These are phyloP conservation scores for Cystobasidium tubakii DNA, from an alignment of 768 basidiomycete genomes.

Conservation along the genomic window DNA sequence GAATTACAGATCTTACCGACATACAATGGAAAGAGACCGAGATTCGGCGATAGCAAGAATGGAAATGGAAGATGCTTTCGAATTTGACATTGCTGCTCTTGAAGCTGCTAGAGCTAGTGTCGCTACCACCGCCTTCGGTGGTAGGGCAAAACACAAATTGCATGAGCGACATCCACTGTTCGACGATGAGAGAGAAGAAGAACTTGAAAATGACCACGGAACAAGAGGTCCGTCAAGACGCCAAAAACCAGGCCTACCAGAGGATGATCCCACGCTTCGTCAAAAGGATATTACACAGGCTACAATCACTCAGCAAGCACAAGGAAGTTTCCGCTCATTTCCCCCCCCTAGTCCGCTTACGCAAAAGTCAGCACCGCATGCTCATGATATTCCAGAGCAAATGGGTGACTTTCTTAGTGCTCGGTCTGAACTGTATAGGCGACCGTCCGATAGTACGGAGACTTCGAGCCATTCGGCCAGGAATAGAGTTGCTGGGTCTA, in stretches of 20 bases:
- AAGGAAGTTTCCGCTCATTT: background rate
- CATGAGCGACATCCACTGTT: background rate
- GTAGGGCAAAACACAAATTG: background rate
- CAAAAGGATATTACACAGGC: background rate
- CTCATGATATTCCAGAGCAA: background rate
- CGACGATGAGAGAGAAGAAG: conserved; percentile 7
- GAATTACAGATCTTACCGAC: conserved; percentile 35
- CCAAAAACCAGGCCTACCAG: background rate
- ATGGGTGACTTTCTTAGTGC: too few species aligned
- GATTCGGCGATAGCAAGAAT: conserved; percentile 31
- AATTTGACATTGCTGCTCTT: background rate
- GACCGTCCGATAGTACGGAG: background rate
- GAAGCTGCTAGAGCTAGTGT: conserved; percentile 1
- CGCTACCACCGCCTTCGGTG: conserved; percentile 9
- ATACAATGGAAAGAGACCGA: conserved; percentile 37
- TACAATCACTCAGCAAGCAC: background rate
- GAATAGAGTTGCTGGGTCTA: background rate
- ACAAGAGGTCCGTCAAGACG: background rate
- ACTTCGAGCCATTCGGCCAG: background rate
- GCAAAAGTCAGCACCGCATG: background rate
- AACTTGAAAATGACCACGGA: conserved; percentile 12
- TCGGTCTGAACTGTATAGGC: background rate
- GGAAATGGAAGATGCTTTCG: conserved; percentile 11
- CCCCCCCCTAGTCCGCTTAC: background rate
- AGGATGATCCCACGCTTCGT: background rate